Percentiles rank a stretch among this genome's conserved stretches.
Evolutionary conservation across 306 rosid species (phyloP).

Genomic region (Hippophae gyantsensis): DNA sequence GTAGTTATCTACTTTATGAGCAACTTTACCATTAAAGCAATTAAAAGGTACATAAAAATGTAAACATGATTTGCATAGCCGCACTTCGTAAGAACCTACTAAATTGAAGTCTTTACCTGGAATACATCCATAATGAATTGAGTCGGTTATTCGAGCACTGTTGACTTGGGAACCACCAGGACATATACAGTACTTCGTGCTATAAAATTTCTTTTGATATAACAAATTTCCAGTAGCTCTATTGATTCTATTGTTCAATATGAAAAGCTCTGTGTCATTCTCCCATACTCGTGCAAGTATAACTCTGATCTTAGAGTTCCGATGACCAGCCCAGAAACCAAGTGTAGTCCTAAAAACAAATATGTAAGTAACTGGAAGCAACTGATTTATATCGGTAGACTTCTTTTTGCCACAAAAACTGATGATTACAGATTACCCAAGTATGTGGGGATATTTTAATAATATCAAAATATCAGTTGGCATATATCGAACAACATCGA

Average conservation of each 20-base stretch:
- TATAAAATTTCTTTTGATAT: constrained; percentile 84
- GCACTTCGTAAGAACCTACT: background rate
- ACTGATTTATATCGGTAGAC: background rate
- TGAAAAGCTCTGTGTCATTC: constrained; percentile 90
- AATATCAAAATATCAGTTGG: no score
- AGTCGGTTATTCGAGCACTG: constrained; percentile 90
- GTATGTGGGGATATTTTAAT: no score
- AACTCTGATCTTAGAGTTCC: constrained; percentile 93
- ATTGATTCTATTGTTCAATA: constrained; percentile 77
- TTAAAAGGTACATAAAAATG: background rate
- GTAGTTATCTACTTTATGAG: no score
- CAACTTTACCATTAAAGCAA: background rate
- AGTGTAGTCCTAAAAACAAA: constrained; percentile 64
- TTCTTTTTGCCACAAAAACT: no score
- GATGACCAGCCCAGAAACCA: constrained; percentile 97
- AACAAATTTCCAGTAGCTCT: constrained; percentile 76
- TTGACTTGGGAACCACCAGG: constrained; percentile 99
- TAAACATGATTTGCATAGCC: background rate
- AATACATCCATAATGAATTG: constrained; percentile 95
- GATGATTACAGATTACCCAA: no score
- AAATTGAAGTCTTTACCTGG: constrained; percentile 54
- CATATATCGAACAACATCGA: no score
- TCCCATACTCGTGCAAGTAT: constrained; percentile 91
- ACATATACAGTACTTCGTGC: constrained; percentile 81
- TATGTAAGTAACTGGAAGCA: background rate